Evolutionary conservation across 495 filamentous ascomycete genomes (phyloP).

Genomic region (Penicillium dipodomyicola): DNA sequence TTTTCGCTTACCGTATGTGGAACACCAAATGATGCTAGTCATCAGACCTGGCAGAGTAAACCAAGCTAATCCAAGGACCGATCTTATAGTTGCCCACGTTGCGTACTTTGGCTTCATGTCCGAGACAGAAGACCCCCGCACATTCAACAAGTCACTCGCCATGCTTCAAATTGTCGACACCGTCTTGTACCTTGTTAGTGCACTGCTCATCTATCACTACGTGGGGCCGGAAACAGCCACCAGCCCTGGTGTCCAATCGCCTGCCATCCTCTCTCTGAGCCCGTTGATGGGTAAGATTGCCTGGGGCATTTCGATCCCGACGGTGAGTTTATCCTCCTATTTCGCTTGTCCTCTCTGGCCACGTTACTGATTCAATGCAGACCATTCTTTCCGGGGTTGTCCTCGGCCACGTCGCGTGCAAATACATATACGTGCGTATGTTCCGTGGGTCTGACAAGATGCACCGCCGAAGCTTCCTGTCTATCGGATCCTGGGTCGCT

Average conservation of each 20-base stretch:
- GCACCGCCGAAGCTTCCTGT: slow-evolving; percentile 51
- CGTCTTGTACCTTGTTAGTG: slow-evolving; percentile 54
- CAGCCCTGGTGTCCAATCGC: slow-evolving; percentile 53
- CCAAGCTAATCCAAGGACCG: slow-evolving; percentile 9
- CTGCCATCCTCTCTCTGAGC: slow-evolving; percentile 66
- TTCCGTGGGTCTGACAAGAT: slow-evolving; percentile 57
- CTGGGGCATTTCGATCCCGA: slow-evolving; percentile 74
- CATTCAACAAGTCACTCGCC: slow-evolving; percentile 64
- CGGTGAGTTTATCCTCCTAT: slow-evolving; percentile 34
- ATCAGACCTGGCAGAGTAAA: not conserved
- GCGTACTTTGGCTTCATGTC: slow-evolving; percentile 75
- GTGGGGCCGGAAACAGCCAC: slow-evolving; percentile 51
- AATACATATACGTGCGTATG: slow-evolving; percentile 65
- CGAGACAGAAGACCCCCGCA: slow-evolving; percentile 65
- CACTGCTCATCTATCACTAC: slow-evolving; percentile 62
- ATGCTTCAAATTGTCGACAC: slow-evolving; percentile 63
- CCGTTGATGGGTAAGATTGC: slow-evolving; percentile 62
- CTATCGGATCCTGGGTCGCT: slow-evolving; percentile 52
- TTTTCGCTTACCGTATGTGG: slow-evolving; percentile 43
- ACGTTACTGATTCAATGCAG: slow-evolving; percentile 16
- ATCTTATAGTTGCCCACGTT: slow-evolving; percentile 57
- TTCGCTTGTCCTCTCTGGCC: not conserved
- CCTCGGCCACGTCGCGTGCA: slow-evolving; percentile 58
- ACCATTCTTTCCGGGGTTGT: slow-evolving; percentile 49
- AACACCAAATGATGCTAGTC: not conserved